Percentiles rank a stretch among this genome's conserved stretches.
These are phyloP conservation scores for Verticillium dahliae DNA, from an alignment of 2,329 filamentous ascomycete species.

Conservation along the genomic window DNA sequence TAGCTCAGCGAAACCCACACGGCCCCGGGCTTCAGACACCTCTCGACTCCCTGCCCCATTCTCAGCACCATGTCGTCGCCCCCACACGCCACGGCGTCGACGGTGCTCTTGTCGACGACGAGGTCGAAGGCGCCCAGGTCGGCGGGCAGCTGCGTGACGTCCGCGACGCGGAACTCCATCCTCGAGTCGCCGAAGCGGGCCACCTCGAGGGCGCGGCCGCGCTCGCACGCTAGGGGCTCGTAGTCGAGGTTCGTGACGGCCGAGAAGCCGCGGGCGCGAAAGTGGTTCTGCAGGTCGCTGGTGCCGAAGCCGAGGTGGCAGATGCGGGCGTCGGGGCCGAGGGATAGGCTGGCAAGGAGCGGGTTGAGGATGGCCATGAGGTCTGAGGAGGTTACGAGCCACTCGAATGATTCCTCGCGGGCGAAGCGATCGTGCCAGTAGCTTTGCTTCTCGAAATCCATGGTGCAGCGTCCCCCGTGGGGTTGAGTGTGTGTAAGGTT, in stretches of 20 bases:
- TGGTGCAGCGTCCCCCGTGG: background rate
- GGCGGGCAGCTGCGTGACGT: slow-evolving; percentile 31
- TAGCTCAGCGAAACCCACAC: slow-evolving; percentile 43
- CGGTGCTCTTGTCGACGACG: slow-evolving; percentile 43
- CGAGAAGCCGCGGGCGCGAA: slow-evolving; percentile 33
- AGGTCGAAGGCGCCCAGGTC: slow-evolving; percentile 26
- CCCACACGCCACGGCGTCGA: slow-evolving; percentile 40
- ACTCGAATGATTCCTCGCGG: slow-evolving; percentile 39
- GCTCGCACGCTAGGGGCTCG: slow-evolving; percentile 38
- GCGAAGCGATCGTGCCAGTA: slow-evolving; percentile 43
- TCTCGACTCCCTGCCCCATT: slow-evolving; percentile 30
- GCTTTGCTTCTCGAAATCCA: slow-evolving; percentile 39
- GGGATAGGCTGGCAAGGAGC: slow-evolving; percentile 17
- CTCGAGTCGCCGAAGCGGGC: slow-evolving; percentile 34
- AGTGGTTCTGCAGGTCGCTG: slow-evolving; percentile 40
- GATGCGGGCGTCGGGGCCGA: slow-evolving; percentile 21
- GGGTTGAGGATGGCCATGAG: slow-evolving; percentile 34
- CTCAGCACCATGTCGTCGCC: slow-evolving; percentile 26
- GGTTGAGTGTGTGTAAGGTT: background rate
- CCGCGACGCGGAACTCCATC: slow-evolving; percentile 36
- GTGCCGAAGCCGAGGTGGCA: slow-evolving; percentile 43
- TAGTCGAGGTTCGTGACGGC: slow-evolving; percentile 43
- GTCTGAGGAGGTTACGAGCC: slow-evolving; percentile 33
- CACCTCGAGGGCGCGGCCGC: slow-evolving; percentile 32
- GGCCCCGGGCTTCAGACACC: slow-evolving; percentile 26